Conservation (phyloP, 2,329 filamentous ascomycete genomes). For the Pestalotiopsis sp. region DNA sequence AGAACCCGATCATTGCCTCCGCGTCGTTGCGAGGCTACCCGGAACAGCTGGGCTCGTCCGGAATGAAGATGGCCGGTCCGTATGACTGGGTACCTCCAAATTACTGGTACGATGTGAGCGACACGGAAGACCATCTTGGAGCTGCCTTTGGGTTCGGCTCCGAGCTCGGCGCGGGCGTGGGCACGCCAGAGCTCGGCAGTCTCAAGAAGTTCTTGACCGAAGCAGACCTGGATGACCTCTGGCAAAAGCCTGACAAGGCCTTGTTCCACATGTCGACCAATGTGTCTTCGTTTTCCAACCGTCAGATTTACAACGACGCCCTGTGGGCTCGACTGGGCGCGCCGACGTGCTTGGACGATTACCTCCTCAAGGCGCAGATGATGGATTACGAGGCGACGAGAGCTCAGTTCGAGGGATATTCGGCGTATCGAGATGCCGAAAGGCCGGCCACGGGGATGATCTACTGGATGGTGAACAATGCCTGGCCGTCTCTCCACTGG, state of each 20-base stretch:
- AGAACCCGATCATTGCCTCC: constrained; percentile 56
- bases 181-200: constrained; percentile 57
- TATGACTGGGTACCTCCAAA: constrained; percentile 68
- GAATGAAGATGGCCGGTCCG: constrained; percentile 67
- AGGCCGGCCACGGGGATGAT: constrained; percentile 60
- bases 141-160: constrained; percentile 65
- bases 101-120: constrained; percentile 57
- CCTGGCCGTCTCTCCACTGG: constrained; percentile 67
- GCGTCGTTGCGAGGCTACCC: constrained; percentile 57
- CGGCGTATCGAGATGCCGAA: constrained; percentile 46
- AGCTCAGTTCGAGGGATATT: constrained; percentile 58
- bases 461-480: constrained; percentile 69
- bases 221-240: constrained; percentile 54
- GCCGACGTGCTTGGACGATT: constrained; percentile 54
- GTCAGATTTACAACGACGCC: constrained; percentile 58
- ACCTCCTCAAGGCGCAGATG: constrained; percentile 60
- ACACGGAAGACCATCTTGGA: constrained; percentile 42
- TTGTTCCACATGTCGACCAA: constrained; percentile 62
- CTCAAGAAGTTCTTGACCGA: constrained; percentile 53
- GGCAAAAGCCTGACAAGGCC: constrained; percentile 51
- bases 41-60: constrained; percentile 49
- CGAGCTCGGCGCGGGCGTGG: constrained; percentile 62
- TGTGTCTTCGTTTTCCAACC: constrained; percentile 54
- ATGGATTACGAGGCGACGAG: constrained; percentile 65
- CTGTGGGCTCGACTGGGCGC: constrained; percentile 53